phyloP scores from a whole-genome alignment of 441 rosid genomes.

The Dalechampia spathulata region DNA sequence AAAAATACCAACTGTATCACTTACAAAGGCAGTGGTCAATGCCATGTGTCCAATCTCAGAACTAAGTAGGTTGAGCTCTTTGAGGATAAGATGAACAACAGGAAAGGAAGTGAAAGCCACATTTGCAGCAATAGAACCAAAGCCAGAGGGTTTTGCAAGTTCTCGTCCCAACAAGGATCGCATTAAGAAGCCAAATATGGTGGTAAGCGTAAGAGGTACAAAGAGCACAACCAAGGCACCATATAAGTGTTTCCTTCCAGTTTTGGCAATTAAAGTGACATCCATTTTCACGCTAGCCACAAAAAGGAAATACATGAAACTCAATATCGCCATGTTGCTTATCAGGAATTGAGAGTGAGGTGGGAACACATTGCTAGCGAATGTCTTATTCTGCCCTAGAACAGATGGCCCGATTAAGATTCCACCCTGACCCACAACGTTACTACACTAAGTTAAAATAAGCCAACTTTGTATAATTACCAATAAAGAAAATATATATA shows the following conservation, averaged over 20 bases:
- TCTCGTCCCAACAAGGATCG: constrained; percentile 25
- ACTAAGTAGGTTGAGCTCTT: constrained; percentile 11
- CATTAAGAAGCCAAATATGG: constrained; percentile 11
- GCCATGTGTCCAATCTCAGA: no score
- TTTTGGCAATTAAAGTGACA: constrained; percentile 22
- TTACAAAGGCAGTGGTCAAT: no score
- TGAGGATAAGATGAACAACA: constrained; percentile 44
- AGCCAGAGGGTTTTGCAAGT: constrained; percentile 23
- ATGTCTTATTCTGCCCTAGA: constrained; percentile 34
- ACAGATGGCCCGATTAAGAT: constrained; percentile 68
- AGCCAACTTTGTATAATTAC: no score
- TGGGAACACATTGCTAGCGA: constrained; percentile 28
- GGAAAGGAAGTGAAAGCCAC: constrained; percentile 46
- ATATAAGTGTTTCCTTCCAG: constrained; percentile 41
- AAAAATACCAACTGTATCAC: no score
- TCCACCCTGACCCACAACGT: constrained; percentile 62
- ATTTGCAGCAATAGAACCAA: constrained; percentile 29
- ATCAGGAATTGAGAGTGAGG: constrained; percentile 29
- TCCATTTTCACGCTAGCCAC: constrained; percentile 55
- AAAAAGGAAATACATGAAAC: constrained; percentile 49
- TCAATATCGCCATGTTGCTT: constrained; percentile 43
- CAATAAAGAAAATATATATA: no score
- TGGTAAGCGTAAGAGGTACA: constrained; percentile 18
- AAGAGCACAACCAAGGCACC: constrained; percentile 28
- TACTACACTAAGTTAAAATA: not conserved